Evolutionary conservation across 2,329 filamentous ascomycete genomes (phyloP).

Genomic region (Ophiostoma sp.): DNA sequence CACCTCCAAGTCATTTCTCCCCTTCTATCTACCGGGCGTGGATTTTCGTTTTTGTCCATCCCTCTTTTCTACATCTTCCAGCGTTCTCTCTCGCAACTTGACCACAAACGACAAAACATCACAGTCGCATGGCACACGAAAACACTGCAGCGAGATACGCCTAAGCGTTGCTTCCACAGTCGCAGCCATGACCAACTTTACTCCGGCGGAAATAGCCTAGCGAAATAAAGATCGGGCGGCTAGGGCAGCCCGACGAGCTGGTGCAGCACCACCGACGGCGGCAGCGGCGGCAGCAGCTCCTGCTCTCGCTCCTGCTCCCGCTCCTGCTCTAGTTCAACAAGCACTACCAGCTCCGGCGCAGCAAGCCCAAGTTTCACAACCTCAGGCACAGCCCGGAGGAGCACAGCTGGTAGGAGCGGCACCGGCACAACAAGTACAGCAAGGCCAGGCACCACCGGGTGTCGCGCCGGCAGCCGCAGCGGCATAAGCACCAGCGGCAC

Average conservation of each 20-base stretch:
- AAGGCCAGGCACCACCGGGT: background rate
- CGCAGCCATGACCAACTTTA: background rate
- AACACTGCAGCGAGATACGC: background rate
- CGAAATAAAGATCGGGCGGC: background rate
- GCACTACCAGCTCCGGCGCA: too few relatives aligned
- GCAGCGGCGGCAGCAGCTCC: too few relatives aligned
- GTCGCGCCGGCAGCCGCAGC: background rate
- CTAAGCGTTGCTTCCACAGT: background rate
- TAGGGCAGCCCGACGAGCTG: background rate
- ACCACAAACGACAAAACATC: background rate
- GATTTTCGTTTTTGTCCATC: background rate
- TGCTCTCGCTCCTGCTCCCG: too few relatives aligned
- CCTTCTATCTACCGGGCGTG: too few relatives aligned
- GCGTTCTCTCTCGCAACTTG: background rate
- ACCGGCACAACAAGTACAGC: background rate
- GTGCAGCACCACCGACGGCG: background rate
- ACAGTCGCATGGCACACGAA: background rate
- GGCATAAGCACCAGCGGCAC: background rate
- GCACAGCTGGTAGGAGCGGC: background rate
- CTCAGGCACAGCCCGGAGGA: background rate
- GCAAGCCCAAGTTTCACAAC: background rate
- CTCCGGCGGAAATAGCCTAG: background rate
- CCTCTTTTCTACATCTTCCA: background rate
- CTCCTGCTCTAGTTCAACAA: background rate
- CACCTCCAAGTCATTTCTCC: background rate